phyloP scores from a whole-genome alignment of 1,139 yeast species.

The Yamadazyma taylorii region DNA sequence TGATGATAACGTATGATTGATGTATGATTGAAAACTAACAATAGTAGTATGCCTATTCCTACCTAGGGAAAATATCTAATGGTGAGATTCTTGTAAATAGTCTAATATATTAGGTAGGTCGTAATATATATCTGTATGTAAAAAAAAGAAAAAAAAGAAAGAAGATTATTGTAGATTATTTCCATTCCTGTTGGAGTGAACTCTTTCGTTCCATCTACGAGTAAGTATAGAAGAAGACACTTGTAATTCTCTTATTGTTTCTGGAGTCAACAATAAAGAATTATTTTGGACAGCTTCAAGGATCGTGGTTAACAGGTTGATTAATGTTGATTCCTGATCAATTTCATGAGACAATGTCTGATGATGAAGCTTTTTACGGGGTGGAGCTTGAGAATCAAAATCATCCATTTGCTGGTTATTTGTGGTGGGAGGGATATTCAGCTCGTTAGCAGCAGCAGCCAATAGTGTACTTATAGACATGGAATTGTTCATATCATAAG shows the following conservation, averaged over 20 bases:
- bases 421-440: neutral
- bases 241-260: slow-evolving; percentile 30
- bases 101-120: too few relatives aligned
- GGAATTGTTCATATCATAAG: neutral
- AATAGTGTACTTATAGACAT: slow-evolving; percentile 16
- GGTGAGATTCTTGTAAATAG: too few relatives aligned
- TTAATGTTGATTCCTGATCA: slow-evolving; percentile 21
- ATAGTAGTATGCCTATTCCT: too few relatives aligned
- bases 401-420: slow-evolving; percentile 13
- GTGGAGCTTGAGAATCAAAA: too few relatives aligned
- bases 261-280: slow-evolving; percentile 22
- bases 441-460: slow-evolving; percentile 16
- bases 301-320: slow-evolving; percentile 20
- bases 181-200: too few relatives aligned
- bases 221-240: slow-evolving; percentile 17
- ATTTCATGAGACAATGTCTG: slow-evolving; percentile 10
- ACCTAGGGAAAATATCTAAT: too few relatives aligned
- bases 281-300: slow-evolving; percentile 24
- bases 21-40: slow-evolving; percentile 2
- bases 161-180: too few relatives aligned
- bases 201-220: too few relatives aligned
- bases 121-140: too few relatives aligned
- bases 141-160: too few relatives aligned
- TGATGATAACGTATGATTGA: slow-evolving; percentile 25
- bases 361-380: neutral